Evolutionary conservation across 805 yeast species (phyloP).

Genomic region (Kluyveromyces aestuarii): DNA sequence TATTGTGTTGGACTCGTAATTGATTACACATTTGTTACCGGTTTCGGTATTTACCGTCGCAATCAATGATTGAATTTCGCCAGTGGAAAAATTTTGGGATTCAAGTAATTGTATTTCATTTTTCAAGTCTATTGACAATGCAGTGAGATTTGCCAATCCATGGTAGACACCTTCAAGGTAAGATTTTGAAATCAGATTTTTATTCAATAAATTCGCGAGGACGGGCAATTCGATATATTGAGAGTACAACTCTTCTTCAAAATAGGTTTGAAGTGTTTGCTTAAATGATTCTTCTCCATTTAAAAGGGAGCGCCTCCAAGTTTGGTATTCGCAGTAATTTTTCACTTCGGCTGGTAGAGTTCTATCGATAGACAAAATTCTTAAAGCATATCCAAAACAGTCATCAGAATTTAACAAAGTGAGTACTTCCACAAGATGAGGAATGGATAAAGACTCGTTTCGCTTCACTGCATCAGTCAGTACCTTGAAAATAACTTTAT

Average conservation of each 20-base stretch:
- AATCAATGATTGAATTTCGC: constrained; percentile 27
- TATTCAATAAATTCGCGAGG: constrained; percentile 8
- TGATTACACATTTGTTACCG: constrained; percentile 28
- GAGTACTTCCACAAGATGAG: constrained; percentile 44
- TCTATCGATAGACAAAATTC: constrained; percentile 35
- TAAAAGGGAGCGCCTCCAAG: constrained; percentile 55
- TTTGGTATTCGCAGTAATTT: constrained; percentile 26
- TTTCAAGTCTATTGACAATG: constrained; percentile 24
- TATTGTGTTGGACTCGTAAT: constrained; percentile 29
- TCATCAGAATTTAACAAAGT: constrained; percentile 35
- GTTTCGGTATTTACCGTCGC: constrained; percentile 31
- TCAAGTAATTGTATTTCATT: constrained; percentile 17
- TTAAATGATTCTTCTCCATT: constrained; percentile 42
- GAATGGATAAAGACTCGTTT: constrained; percentile 31
- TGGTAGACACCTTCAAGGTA: constrained; percentile 13
- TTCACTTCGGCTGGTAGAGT: constrained; percentile 8
- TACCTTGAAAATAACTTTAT: constrained; percentile 13
- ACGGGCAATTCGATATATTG: constrained; percentile 26
- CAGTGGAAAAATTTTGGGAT: constrained; percentile 12
- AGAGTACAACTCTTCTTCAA: constrained; percentile 27
- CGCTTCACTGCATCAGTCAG: constrained; percentile 20
- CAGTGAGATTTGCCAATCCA: constrained; percentile 4
- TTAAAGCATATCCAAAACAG: constrained; percentile 39
- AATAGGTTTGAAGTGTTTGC: constrained; percentile 32
- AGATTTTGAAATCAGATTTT: constrained; percentile 8